Evolutionary conservation across 176 grass and related monocot species (phyloP).

Genomic region (Phyllostachys edulis): DNA sequence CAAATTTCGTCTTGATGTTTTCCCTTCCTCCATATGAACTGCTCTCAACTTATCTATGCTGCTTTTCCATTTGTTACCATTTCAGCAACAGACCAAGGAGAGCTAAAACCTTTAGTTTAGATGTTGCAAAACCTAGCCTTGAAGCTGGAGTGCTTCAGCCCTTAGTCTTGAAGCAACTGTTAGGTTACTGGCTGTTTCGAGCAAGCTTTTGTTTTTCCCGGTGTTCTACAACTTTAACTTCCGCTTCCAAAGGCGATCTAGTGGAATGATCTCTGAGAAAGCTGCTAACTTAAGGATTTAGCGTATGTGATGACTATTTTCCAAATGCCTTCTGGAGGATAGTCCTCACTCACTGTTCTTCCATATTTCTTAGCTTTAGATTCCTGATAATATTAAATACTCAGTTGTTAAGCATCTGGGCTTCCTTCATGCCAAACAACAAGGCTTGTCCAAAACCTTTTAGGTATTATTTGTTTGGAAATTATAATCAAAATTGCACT

Average conservation of each 20-base stretch:
- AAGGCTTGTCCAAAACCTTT: background rate
- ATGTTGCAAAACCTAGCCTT: background rate
- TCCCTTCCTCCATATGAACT: background rate
- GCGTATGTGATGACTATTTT: background rate
- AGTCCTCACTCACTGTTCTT: background rate
- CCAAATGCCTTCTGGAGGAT: background rate
- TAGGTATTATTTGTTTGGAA: background rate
- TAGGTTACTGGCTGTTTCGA: background rate
- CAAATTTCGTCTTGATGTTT: background rate
- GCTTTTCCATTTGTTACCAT: background rate
- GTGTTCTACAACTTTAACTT: background rate
- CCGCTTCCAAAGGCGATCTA: background rate
- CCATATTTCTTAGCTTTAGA: background rate
- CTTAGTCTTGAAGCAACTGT: background rate
- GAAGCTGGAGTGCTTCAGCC: background rate
- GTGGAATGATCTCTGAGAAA: background rate
- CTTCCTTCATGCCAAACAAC: background rate
- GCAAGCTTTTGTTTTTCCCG: background rate
- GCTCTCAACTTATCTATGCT: background rate
- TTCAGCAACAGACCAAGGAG: background rate
- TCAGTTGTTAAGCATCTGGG: background rate
- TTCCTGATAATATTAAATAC: background rate
- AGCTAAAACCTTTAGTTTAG: background rate
- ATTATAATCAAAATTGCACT: background rate
- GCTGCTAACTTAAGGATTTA: background rate